phyloP scores from a whole-genome alignment of 2,329 filamentous ascomycete species.

The Aspergillus floridensis region DNA sequence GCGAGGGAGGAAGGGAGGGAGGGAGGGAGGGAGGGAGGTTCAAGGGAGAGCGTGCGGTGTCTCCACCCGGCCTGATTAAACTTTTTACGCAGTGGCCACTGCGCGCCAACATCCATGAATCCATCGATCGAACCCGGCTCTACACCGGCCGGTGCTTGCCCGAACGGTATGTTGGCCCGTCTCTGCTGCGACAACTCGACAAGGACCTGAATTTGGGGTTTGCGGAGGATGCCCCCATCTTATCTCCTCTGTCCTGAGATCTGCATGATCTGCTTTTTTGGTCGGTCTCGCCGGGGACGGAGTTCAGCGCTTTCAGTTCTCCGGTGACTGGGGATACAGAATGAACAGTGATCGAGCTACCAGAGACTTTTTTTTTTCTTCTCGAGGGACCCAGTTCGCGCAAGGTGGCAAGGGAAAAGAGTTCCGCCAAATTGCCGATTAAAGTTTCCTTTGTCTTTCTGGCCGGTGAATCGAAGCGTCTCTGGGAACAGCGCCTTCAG shows the following conservation, averaged over 20 bases:
- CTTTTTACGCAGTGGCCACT: neutral
- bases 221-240: neutral
- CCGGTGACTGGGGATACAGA: neutral
- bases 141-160: neutral
- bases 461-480: neutral
- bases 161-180: neutral
- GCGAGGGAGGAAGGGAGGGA: neutral
- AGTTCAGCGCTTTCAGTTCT: neutral
- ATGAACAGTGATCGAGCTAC: neutral
- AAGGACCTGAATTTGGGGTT: neutral
- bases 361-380: no score
- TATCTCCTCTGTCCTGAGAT: neutral
- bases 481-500: neutral
- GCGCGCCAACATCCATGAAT: neutral
- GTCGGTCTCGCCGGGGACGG: neutral
- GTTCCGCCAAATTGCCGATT: neutral
- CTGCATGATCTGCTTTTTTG: neutral
- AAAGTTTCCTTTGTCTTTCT: neutral
- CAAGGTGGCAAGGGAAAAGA: neutral
- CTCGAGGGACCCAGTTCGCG: neutral
- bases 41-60: no score
- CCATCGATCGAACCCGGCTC: neutral
- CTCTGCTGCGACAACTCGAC: neutral
- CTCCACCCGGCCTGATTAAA: neutral
- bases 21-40: no score